Evolutionary conservation across 1,139 yeast species (phyloP).

Genomic region (Schizosaccharomyces versatilis): DNA sequence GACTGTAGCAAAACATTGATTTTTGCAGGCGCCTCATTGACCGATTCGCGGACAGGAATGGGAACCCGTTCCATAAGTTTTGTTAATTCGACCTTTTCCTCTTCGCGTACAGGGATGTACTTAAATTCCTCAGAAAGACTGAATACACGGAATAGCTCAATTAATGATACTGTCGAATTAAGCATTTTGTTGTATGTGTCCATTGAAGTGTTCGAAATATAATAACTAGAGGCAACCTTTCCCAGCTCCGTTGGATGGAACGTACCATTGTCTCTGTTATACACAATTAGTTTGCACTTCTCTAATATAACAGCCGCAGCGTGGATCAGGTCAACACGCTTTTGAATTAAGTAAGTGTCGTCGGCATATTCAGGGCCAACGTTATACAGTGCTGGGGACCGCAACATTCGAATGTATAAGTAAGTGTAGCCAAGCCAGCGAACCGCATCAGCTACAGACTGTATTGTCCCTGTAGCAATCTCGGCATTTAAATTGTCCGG

Average conservation of each 20-base stretch:
- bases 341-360: constrained; percentile 29
- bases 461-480: constrained; percentile 49
- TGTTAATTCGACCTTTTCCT: constrained; percentile 57
- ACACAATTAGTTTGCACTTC: constrained; percentile 31
- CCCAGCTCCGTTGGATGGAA: constrained; percentile 56
- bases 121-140: constrained; percentile 69
- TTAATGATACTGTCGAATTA: constrained; percentile 36
- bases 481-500: constrained; percentile 75
- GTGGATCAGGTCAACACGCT: constrained; percentile 47
- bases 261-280: constrained; percentile 29
- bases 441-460: constrained; percentile 40
- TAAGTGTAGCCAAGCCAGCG: constrained; percentile 67
- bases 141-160: constrained; percentile 59
- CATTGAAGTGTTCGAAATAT: constrained; percentile 57
- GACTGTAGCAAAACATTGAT: constrained; percentile 64
- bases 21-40: constrained; percentile 57
- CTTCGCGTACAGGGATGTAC: constrained; percentile 63
- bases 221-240: constrained; percentile 65
- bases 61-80: constrained; percentile 60
- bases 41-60: constrained; percentile 55
- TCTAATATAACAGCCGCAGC: constrained; percentile 46
- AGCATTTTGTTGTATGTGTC: constrained; percentile 35
- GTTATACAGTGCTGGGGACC: constrained; percentile 50
- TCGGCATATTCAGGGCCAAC: constrained; percentile 45
- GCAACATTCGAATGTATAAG: constrained; percentile 56